Conservation (phyloP, 225 moss, liverwort and hornwort genomes). For the Climacium dendroides region DNA sequence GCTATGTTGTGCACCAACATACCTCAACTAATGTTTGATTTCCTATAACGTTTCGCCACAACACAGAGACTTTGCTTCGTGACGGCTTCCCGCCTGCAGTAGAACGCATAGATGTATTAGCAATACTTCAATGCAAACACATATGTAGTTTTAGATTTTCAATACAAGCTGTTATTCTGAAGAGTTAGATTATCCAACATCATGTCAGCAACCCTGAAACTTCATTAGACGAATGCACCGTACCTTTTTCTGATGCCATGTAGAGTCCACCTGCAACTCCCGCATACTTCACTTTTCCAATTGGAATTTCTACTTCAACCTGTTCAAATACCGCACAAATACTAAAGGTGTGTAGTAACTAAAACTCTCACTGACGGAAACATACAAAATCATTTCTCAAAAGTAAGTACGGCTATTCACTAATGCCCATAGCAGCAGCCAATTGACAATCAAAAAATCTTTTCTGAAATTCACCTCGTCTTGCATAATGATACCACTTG, state of each 20-base stretch:
- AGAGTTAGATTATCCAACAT: background rate
- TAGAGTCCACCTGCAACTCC: conserved; percentile 90
- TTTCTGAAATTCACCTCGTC: conserved; percentile 37
- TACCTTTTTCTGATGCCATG: conserved; percentile 78
- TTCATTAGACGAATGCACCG: background rate
- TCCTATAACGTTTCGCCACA: conserved; percentile 49
- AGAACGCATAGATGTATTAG: background rate
- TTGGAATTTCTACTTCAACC: conserved; percentile 52
- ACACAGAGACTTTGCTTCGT: conserved; percentile 51
- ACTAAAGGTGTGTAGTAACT: background rate
- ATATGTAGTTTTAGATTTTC: background rate
- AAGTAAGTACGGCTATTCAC: background rate
- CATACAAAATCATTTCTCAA: background rate
- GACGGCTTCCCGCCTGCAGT: conserved; percentile 68
- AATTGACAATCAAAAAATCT: background rate
- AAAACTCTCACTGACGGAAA: background rate
- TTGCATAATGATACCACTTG: conserved; percentile 45
- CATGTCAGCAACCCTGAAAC: background rate
- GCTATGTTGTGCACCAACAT: background rate
- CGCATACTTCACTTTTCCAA: conserved; percentile 60
- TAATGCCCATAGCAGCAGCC: background rate
- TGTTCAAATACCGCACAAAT: background rate
- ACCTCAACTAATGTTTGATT: conserved; percentile 83
- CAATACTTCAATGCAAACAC: background rate
- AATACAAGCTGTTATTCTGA: background rate